Conservation (phyloP, 2,329 filamentous ascomycete genomes). For the Talaromyces sp. region DNA sequence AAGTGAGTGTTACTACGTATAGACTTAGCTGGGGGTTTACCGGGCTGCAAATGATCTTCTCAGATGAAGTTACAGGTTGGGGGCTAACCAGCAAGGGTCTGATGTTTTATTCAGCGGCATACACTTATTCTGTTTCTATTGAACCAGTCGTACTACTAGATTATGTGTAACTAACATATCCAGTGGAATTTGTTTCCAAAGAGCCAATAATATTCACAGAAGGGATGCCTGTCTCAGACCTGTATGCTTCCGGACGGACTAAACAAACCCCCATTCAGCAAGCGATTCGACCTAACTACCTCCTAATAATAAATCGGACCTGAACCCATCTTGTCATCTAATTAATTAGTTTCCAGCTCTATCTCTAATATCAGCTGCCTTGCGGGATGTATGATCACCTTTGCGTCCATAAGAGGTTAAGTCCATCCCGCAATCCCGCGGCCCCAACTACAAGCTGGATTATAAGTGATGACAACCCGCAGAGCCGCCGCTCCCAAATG, state of each 20-base stretch:
- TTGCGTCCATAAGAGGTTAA: neutral
- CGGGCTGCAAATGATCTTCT: neutral
- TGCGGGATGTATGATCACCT: neutral
- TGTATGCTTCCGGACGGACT: neutral
- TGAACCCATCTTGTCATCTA: too few relatives aligned
- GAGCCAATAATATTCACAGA: neutral
- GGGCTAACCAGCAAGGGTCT: neutral
- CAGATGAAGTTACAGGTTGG: neutral
- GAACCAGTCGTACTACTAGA: neutral
- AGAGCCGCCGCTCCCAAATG: neutral
- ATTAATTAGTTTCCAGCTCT: neutral
- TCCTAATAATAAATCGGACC: neutral
- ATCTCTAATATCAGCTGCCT: neutral
- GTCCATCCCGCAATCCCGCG: neutral
- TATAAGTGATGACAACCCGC: neutral
- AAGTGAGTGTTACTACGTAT: neutral
- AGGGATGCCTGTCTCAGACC: neutral
- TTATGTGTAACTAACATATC: neutral
- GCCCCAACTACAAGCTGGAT: neutral
- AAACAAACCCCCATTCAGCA: neutral
- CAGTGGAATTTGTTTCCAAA: neutral
- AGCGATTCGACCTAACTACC: neutral
- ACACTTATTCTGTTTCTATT: neutral
- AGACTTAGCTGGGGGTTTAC: neutral
- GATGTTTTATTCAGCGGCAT: neutral